Evolutionary conservation across 805 yeast species (phyloP).

Genomic region (Candida broadrunensis): DNA sequence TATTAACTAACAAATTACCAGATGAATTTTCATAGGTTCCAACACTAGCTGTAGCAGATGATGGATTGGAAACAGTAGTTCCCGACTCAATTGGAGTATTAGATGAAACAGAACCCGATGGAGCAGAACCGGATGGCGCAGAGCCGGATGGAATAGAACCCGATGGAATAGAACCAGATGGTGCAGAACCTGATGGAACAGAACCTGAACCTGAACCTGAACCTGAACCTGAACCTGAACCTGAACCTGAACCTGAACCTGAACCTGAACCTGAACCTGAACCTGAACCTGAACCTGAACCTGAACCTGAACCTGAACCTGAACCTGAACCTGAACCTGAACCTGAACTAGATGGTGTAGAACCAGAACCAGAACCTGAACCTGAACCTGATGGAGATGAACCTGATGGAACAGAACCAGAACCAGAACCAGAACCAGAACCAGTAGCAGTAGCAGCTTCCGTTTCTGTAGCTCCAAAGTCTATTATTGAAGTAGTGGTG

Average conservation of each 20-base stretch:
- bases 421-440: slow-evolving; percentile 1
- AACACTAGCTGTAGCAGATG: too few relatives aligned
- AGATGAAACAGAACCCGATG: background rate
- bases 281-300: too few relatives aligned
- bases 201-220: too few relatives aligned
- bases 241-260: too few relatives aligned
- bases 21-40: too few relatives aligned
- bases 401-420: background rate
- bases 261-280: too few relatives aligned
- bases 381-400: slow-evolving; percentile 9
- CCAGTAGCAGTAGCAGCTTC: slow-evolving; percentile 7
- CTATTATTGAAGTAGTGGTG: background rate
- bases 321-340: slow-evolving; percentile 4
- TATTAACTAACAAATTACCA: too few relatives aligned
- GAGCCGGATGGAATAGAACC: background rate
- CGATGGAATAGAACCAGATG: background rate
- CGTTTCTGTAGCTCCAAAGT: slow-evolving; percentile 1
- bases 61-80: too few relatives aligned
- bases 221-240: too few relatives aligned
- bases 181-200: background rate
- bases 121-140: background rate
- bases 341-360: too few relatives aligned
- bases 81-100: background rate
- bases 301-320: slow-evolving; percentile 1
- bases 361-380: too few relatives aligned